Evolutionary conservation across 2,329 filamentous ascomycete species (phyloP).

Genomic region (Colletotrichum kahawae): DNA sequence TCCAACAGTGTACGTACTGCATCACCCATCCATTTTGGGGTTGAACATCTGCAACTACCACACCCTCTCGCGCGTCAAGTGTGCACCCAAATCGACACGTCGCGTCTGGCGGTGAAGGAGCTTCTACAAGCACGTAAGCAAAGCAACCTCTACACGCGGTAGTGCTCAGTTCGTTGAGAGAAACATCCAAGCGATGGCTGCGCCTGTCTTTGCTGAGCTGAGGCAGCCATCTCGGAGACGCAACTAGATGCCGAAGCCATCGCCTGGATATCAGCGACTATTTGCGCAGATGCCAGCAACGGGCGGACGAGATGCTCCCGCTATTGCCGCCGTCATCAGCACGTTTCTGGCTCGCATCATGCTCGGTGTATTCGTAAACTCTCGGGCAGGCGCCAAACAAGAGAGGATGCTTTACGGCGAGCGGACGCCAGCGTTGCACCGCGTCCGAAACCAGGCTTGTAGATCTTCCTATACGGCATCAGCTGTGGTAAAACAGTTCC

Average conservation of each 20-base stretch:
- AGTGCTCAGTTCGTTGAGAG: background rate
- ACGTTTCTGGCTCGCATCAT: background rate
- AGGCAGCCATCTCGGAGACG: background rate
- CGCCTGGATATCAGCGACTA: background rate
- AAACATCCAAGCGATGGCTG: background rate
- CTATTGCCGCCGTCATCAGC: background rate
- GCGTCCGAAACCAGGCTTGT: conserved; percentile 15
- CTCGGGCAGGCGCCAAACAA: background rate
- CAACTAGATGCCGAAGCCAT: background rate
- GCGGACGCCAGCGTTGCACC: conserved; percentile 6
- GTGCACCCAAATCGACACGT: background rate
- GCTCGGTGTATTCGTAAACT: background rate
- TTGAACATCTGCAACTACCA: conserved; percentile 1
- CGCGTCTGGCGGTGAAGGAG: conserved; percentile 13
- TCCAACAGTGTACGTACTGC: background rate
- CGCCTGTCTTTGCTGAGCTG: background rate
- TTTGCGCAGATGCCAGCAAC: background rate
- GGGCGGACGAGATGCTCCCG: background rate
- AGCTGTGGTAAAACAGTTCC: background rate
- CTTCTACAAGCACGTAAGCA: background rate
- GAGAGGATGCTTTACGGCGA: background rate
- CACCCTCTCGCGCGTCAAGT: conserved; percentile 5
- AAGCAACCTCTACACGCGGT: background rate
- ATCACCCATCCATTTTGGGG: background rate
- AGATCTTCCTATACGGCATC: background rate